Conservation (phyloP, 768 basidiomycete genomes). For the Candolleomyces efflorescens region DNA sequence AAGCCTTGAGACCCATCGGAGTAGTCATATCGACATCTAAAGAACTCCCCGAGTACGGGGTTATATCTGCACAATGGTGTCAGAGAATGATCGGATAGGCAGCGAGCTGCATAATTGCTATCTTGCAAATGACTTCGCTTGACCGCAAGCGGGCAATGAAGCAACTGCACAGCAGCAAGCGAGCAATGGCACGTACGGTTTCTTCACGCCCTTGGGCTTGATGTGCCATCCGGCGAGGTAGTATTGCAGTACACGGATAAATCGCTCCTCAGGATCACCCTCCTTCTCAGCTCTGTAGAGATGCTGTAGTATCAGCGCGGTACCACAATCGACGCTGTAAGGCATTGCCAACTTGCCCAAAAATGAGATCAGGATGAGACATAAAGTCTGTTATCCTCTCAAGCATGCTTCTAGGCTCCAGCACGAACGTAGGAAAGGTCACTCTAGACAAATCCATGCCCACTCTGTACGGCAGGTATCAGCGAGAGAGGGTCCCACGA, state of each 20-base stretch:
- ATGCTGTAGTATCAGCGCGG: not conserved
- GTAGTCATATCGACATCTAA: slow-evolving; percentile 94
- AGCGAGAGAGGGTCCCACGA: slow-evolving; percentile 2
- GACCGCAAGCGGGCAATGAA: too few species aligned
- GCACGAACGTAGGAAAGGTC: slow-evolving; percentile 90
- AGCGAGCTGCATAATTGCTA: not conserved
- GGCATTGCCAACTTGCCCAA: slow-evolving; percentile 58
- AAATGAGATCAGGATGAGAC: slow-evolving; percentile 96
- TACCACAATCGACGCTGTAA: not conserved
- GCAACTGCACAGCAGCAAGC: not conserved
- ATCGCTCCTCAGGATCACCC: slow-evolving; percentile 83
- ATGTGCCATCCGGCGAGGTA: slow-evolving; percentile 99
- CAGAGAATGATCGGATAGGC: slow-evolving; percentile 4
- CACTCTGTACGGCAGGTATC: slow-evolving; percentile 46
- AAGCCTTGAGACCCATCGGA: slow-evolving; percentile 86
- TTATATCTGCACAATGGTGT: slow-evolving; percentile 64
- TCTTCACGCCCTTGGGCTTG: slow-evolving; percentile 99
- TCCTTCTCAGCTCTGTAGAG: slow-evolving; percentile 68
- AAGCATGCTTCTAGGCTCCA: slow-evolving; percentile 95
- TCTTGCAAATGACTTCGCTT: not conserved
- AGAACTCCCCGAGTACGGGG: slow-evolving; percentile 96
- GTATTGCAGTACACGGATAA: slow-evolving; percentile 86
- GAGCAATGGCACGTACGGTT: slow-evolving; percentile 61
- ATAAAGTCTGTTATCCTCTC: slow-evolving; percentile 99
- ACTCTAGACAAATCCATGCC: slow-evolving; percentile 98